Evolutionary conservation across 2,329 filamentous ascomycete genomes (phyloP).

Genomic region (Verticillium tricorpus): DNA sequence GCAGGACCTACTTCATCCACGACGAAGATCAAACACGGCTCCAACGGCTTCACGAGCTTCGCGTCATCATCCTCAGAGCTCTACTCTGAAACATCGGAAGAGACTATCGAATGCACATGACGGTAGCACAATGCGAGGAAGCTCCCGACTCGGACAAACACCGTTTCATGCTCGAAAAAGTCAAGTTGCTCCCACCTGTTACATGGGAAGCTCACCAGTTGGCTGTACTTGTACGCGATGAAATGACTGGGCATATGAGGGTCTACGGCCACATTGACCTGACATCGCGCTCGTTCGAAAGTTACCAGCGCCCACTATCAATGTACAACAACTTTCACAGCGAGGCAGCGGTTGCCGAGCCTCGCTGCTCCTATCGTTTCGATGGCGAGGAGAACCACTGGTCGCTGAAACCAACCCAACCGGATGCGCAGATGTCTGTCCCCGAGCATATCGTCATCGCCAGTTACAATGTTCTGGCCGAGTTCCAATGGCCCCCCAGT

Average conservation of each 20-base stretch:
- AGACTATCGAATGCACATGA: conserved; percentile 48
- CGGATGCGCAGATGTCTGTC: no score
- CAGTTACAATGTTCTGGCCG: conserved; percentile 50
- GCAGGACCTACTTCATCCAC: conserved; percentile 45
- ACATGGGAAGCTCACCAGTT: conserved; percentile 45
- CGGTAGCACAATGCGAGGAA: conserved; percentile 54
- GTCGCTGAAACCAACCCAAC: neutral
- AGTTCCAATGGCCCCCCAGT: conserved; percentile 42
- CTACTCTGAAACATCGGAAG: conserved; percentile 24
- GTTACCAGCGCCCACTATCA: neutral
- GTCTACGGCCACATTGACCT: conserved; percentile 16
- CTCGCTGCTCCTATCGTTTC: neutral
- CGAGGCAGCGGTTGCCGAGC: neutral
- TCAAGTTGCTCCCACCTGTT: conserved; percentile 39
- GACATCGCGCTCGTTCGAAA: neutral
- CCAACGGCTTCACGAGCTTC: conserved; percentile 25
- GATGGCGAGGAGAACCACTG: neutral
- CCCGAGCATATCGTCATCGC: conserved; percentile 31
- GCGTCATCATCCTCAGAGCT: conserved; percentile 26
- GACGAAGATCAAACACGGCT: conserved; percentile 19
- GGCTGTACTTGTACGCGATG: conserved; percentile 48
- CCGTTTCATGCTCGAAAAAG: conserved; percentile 48
- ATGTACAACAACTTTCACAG: neutral
- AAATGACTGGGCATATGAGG: conserved; percentile 13
- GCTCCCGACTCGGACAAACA: conserved; percentile 34